A percentile compares a stretch with the other conserved stretches of the same genome.
phyloP scores from a whole-genome alignment of 768 basidiomycete genomes.

The Leccinum longicurvipes region DNA sequence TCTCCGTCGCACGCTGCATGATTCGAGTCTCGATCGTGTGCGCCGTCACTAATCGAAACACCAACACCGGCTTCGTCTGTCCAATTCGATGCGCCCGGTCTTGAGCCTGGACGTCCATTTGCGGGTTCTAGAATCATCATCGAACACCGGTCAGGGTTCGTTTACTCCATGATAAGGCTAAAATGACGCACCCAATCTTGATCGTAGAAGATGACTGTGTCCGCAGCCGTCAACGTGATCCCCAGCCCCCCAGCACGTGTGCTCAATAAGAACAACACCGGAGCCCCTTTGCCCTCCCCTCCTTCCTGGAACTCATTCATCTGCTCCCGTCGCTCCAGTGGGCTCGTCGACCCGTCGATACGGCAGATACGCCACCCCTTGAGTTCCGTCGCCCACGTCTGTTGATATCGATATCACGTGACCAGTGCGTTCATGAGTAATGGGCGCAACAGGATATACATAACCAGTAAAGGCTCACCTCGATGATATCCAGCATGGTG shows the following conservation, averaged over 20 bases:
- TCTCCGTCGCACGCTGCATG: slow-evolving; percentile 82
- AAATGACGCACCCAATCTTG: slow-evolving; percentile 22
- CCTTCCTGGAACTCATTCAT: slow-evolving; percentile 82
- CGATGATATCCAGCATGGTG: slow-evolving; percentile 93
- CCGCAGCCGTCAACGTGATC: slow-evolving; percentile 84
- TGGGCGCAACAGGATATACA: not conserved
- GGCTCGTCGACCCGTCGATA: slow-evolving; percentile 85
- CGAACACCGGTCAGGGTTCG: not conserved
- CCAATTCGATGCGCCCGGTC: slow-evolving; percentile 96
- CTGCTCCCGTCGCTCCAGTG: slow-evolving; percentile 77
- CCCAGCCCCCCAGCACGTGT: slow-evolving; percentile 95
- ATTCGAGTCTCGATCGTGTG: slow-evolving; percentile 93
- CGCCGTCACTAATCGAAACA: slow-evolving; percentile 82
- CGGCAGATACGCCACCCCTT: slow-evolving; percentile 85
- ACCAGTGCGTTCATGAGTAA: not conserved
- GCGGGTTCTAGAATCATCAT: slow-evolving; percentile 63
- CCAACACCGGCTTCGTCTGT: slow-evolving; percentile 85
- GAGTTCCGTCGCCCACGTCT: slow-evolving; percentile 76
- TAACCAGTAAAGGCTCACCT: slow-evolving; percentile 47
- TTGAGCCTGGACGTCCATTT: slow-evolving; percentile 95
- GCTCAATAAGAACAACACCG: slow-evolving; percentile 80
- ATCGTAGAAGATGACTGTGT: slow-evolving; percentile 28
- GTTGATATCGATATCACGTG: not conserved
- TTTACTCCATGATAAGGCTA: not conserved
- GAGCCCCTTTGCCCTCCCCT: slow-evolving; percentile 59